Evolutionary conservation across 2,329 filamentous ascomycete genomes (phyloP).

Genomic region (Taxawa tesnikishii): DNA sequence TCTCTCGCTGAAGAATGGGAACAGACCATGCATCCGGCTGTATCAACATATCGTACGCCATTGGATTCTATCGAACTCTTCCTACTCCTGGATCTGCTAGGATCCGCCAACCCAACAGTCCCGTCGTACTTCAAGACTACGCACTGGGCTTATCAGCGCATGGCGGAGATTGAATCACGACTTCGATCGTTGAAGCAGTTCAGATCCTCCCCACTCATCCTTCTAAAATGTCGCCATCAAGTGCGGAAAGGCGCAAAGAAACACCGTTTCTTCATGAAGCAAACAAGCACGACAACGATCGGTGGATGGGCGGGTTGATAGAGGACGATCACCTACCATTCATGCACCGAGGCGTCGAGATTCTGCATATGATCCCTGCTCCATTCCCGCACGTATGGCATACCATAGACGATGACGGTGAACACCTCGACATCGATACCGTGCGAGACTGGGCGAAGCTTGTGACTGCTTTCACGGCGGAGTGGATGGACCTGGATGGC

Average conservation of each 20-base stretch:
- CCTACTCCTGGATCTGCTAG: conserved; percentile 81
- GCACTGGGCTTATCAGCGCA: conserved; percentile 79
- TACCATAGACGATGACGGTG: conserved; percentile 66
- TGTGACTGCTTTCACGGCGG: conserved; percentile 69
- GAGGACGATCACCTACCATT: conserved; percentile 91
- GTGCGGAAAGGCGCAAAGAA: conserved; percentile 13
- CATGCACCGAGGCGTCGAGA: conserved; percentile 69
- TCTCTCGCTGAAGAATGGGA: conserved; percentile 79
- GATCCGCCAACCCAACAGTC: conserved; percentile 53
- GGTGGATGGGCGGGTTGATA: conserved; percentile 37
- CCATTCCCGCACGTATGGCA: conserved; percentile 86
- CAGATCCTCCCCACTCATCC: conserved; percentile 46
- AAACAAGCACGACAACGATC: conserved; percentile 36
- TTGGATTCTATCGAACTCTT: conserved; percentile 77
- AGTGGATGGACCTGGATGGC: conserved; percentile 79
- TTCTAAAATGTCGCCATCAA: conserved; percentile 21
- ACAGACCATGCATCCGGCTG: conserved; percentile 50
- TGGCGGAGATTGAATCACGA: conserved; percentile 63
- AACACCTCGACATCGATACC: conserved; percentile 68
- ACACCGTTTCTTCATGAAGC: conserved; percentile 53
- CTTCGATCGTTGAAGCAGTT: conserved; percentile 56
- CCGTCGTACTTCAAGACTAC: conserved; percentile 83
- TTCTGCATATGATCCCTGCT: conserved; percentile 78
- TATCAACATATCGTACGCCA: conserved; percentile 62
- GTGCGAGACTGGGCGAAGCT: conserved; percentile 82